These are phyloP conservation scores for Ambrosiella beaveri DNA, from an alignment of 2,329 filamentous ascomycete genomes.

Conservation along the genomic window DNA sequence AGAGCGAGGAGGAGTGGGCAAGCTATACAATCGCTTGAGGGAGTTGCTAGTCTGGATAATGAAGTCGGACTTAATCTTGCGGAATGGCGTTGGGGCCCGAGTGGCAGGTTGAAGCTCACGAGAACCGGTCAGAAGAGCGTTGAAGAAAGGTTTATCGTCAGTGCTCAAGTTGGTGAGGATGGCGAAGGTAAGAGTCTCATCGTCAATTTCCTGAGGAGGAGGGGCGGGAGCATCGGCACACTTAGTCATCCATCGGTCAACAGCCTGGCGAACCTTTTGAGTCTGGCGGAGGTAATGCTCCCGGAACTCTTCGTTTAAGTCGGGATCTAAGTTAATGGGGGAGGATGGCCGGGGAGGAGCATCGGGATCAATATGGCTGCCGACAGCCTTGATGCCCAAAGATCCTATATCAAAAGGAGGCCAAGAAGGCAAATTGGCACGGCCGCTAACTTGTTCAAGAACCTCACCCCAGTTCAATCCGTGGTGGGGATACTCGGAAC, in stretches of 20 bases:
- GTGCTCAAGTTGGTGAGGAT: conserved; percentile 73
- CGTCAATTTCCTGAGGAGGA: conserved; percentile 76
- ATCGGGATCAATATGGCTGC: conserved; percentile 42
- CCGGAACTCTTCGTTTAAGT: conserved; percentile 83
- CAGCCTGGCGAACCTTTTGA: conserved; percentile 78
- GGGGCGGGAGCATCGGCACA: conserved; percentile 58
- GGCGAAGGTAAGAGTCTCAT: conserved; percentile 84
- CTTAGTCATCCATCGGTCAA: conserved; percentile 75
- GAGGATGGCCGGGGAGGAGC: conserved; percentile 38
- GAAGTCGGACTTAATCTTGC: conserved; percentile 51
- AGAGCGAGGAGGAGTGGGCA: conserved; percentile 57
- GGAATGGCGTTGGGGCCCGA: conserved; percentile 52
- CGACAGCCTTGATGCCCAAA: conserved; percentile 41
- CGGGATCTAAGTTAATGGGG: conserved; percentile 66
- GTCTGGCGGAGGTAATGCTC: conserved; percentile 86
- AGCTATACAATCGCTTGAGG: conserved; percentile 69
- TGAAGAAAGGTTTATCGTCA: conserved; percentile 64
- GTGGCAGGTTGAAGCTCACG: conserved; percentile 36
- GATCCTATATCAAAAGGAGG: conserved; percentile 65
- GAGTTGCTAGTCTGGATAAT: conserved; percentile 60
- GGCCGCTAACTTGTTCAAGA: conserved; percentile 76
- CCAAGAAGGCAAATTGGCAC: conserved; percentile 73
- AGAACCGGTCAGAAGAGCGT: conserved; percentile 52
- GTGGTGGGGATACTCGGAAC: conserved; percentile 39
- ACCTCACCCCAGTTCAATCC: conserved; percentile 93